Conservation (phyloP, 768 basidiomycete genomes). For the Gyrodon lividus region DNA sequence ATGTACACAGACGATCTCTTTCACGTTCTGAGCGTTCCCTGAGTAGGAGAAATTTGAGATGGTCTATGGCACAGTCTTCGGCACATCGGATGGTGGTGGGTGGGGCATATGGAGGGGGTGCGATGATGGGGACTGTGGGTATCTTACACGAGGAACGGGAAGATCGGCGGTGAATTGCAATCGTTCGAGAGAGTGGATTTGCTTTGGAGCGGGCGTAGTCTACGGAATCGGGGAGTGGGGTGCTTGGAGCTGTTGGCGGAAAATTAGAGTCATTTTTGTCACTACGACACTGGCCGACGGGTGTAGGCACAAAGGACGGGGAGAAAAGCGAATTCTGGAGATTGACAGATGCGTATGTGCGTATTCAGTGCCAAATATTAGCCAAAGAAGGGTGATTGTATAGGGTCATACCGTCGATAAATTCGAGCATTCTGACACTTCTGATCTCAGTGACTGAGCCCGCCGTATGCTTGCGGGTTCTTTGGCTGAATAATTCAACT, state of each 20-base stretch:
- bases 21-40: slow-evolving; percentile 40
- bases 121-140: slow-evolving; percentile 49
- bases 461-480: slow-evolving; percentile 42
- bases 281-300: not conserved
- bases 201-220: slow-evolving; percentile 21
- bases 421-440: slow-evolving; percentile 14
- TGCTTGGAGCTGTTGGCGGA: slow-evolving; percentile 24
- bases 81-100: slow-evolving; percentile 24
- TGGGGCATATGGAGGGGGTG: slow-evolving; percentile 43
- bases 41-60: slow-evolving; percentile 40
- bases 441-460: slow-evolving; percentile 38
- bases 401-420: slow-evolving; percentile 8
- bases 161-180: slow-evolving; percentile 4
- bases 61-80: slow-evolving; percentile 44
- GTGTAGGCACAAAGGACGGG: slow-evolving; percentile 6
- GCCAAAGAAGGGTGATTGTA: slow-evolving; percentile 8
- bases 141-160: slow-evolving; percentile 8
- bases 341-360: slow-evolving; percentile 9
- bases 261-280: slow-evolving; percentile 1
- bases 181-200: slow-evolving; percentile 25
- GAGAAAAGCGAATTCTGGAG: slow-evolving; percentile 9
- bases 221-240: slow-evolving; percentile 24
- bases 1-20: slow-evolving; percentile 31
- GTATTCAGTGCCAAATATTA: not conserved
- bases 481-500: slow-evolving; percentile 23